Base-by-base conservation (phyloP, 2,329 filamentous ascomycete species). In the Paradendryphiella salina region DNA sequence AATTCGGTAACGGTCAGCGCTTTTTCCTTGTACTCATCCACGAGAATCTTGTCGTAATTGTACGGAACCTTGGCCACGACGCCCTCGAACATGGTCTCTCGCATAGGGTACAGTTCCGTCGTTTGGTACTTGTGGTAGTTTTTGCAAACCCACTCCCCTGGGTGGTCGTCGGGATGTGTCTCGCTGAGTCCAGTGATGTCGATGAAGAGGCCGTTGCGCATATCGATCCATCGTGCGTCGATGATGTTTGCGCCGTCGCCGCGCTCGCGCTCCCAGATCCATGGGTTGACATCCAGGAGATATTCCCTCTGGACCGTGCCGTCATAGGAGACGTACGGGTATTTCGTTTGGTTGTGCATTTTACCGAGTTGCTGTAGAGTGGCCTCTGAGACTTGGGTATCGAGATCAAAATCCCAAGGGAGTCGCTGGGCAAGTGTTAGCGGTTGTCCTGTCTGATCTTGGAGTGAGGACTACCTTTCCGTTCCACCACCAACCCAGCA, bases 401-500 rank as follows among this genome's bases (percentile, higher is more conserved):
- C 90, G 37, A 94, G 77, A 71, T 95, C 90, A 77, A 85, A 88
- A 72, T 94, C 89, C 89, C 89, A 92, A 0, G 89, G 88, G 76
- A 92, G 84, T 67, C 89, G 85, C 73, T 84, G 75, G 28, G 34
- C 78, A 20, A 2, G 44, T 28, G 20, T 72, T 36, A 73, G 65
- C 40, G n/a, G 10, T 3, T 17, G 14, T 3, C 4, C 14, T 4
- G 8, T 3, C 11, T 17, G 1, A 3, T 1, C 0, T 10, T n/a
- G 31, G 14, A 0, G 9, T 46, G 17, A 33, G n/a, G 39, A 54
- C n/a, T 70, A 82, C 80, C 73, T 78, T 78, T 48, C 78, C 78
- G 69, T 90, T 93, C 90, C 90, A 95, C 88, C 88, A 94, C 90
- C 90, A 95, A 10, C 89, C 90, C 17, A 95, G 77, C 41, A 94